Evolutionary conservation across 192 early-diverging fungal species (phyloP).

Genomic region (Coemansia sp.): DNA sequence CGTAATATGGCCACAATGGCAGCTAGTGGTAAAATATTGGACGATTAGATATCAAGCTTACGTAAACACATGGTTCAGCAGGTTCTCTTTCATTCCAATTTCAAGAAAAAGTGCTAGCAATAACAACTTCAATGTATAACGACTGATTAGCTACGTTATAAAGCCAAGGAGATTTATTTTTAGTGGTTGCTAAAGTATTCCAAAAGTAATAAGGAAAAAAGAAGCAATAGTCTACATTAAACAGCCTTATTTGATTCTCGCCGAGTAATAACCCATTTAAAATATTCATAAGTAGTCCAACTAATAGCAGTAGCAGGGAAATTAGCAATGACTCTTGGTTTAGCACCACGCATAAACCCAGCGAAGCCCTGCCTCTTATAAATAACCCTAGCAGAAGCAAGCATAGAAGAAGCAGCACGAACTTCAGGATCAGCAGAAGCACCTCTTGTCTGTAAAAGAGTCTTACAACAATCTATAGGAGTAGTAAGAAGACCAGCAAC

Average conservation of each 20-base stretch:
- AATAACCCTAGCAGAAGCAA: constrained; percentile 70
- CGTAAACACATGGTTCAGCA: too few species aligned
- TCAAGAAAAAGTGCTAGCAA: too few species aligned
- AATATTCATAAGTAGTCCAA: constrained; percentile 92
- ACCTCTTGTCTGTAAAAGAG: constrained; percentile 91
- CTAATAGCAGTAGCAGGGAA: constrained; percentile 92
- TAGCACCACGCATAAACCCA: constrained; percentile 78
- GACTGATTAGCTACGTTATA: too few species aligned
- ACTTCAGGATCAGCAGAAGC: constrained; percentile 69
- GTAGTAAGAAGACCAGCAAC: constrained; percentile 85
- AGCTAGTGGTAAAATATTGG: too few species aligned
- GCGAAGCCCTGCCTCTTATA: constrained; percentile 69
- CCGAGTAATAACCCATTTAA: constrained; percentile 68
- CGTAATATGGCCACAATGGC: too few species aligned
- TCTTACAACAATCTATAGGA: constrained; percentile 95
- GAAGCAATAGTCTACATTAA: too few species aligned
- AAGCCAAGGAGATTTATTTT: too few species aligned
- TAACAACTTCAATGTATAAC: too few species aligned
- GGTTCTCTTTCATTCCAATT: too few species aligned
- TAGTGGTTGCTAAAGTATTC: too few species aligned
- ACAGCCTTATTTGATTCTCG: constrained; percentile 16
- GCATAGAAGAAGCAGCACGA: constrained; percentile 68
- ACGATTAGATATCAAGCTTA: too few species aligned
- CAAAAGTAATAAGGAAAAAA: too few species aligned
- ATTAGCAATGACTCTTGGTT: constrained; percentile 84